Evolutionary conservation across 352 stramenopile genomes (phyloP).

Genomic region (Aphanomyces stellatus): DNA sequence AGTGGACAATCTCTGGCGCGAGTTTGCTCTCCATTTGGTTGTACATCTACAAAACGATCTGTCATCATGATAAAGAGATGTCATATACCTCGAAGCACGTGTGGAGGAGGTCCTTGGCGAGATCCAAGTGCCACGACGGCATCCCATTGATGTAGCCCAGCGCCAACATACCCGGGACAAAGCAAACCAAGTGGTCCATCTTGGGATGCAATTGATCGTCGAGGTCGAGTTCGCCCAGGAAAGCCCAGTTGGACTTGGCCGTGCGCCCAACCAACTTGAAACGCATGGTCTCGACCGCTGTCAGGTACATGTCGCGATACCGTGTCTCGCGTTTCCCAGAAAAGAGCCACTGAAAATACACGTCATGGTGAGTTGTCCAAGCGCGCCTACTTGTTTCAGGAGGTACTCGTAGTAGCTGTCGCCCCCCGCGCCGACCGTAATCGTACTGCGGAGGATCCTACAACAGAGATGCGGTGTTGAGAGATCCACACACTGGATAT

Average conservation of each 20-base stretch:
- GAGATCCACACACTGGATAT: conserved; percentile 13
- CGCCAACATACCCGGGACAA: conserved; percentile 80
- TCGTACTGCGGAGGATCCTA: conserved; percentile 21
- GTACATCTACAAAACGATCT: conserved; percentile 55
- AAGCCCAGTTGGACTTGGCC: conserved; percentile 47
- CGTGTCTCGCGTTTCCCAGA: conserved; percentile 67
- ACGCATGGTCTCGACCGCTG: conserved; percentile 52
- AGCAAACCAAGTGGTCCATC: conserved; percentile 89
- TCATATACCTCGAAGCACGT: conserved; percentile 48
- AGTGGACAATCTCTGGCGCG: conserved; percentile 80
- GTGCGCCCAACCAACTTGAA: conserved; percentile 43
- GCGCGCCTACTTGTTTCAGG: conserved; percentile 51
- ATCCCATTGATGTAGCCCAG: conserved; percentile 72
- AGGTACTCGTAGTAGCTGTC: conserved; percentile 85
- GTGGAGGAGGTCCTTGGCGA: conserved; percentile 70
- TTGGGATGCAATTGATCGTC: conserved; percentile 42
- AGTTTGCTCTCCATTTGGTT: conserved; percentile 66
- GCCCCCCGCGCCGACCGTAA: conserved; percentile 62
- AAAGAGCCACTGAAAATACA: conserved; percentile 57
- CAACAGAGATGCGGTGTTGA: neutral
- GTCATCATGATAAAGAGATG: too few species aligned
- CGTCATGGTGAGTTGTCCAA: neutral
- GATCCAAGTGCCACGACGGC: conserved; percentile 44
- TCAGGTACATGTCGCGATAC: conserved; percentile 57
- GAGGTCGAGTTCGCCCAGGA: conserved; percentile 56